Conservation (phyloP, 768 basidiomycete genomes). For the Pleurotus eryngii region DNA sequence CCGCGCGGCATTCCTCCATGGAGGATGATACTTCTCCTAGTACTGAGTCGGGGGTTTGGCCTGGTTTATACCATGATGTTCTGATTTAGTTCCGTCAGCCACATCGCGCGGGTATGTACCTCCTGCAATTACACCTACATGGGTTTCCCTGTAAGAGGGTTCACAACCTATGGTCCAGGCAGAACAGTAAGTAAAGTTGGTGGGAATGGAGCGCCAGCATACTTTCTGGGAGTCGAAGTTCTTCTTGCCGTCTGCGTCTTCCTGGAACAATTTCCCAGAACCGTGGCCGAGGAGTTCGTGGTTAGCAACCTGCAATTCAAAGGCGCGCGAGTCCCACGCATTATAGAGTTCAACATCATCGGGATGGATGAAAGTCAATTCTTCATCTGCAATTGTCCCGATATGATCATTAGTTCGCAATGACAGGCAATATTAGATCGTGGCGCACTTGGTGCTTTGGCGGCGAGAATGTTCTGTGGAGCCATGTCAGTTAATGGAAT, state of each 20-base stretch:
- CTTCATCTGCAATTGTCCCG: constrained; percentile 48
- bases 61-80: constrained; percentile 83
- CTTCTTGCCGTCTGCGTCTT: constrained; percentile 68
- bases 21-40: constrained; percentile 87
- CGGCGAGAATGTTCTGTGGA: constrained; percentile 73
- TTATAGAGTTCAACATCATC: constrained; percentile 74
- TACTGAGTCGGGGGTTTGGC: constrained; percentile 79
- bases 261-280: constrained; percentile 79
- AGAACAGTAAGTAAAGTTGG: neutral
- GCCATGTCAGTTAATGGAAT: neutral
- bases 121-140: constrained; percentile 43
- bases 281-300: constrained; percentile 88
- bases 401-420: constrained; percentile 3
- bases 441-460: constrained; percentile 75
- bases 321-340: constrained; percentile 73
- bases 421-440: neutral
- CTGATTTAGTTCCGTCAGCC: constrained; percentile 29
- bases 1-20: constrained; percentile 92
- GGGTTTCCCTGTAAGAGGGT: constrained; percentile 75
- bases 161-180: constrained; percentile 52
- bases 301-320: constrained; percentile 88
- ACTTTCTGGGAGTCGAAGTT: constrained; percentile 78
- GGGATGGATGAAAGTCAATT: constrained; percentile 78
- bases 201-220: neutral
- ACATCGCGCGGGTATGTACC: neutral